Base-by-base conservation (phyloP, 2,329 filamentous ascomycete genomes). In the Mycogone perniciosa region DNA sequence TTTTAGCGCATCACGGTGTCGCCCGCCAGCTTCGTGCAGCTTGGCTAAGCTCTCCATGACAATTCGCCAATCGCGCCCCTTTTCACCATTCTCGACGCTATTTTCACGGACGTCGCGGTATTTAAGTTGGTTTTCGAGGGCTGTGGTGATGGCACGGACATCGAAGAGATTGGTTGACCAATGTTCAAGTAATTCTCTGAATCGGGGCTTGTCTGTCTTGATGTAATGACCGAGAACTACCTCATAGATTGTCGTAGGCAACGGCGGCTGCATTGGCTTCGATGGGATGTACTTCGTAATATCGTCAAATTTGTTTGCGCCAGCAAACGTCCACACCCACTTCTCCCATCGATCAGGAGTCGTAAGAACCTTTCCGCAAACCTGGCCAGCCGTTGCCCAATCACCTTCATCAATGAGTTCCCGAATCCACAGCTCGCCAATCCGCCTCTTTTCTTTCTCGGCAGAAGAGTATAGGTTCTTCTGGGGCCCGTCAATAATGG, bases 341-440 rank as follows among this genome's bases (percentile, higher is more conserved):
- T 95, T 89, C 70, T 97, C 91, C 93, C 93, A 99, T 59, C 86
- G 76, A 44, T 86, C 77, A 1, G 89, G 82, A 1, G 85, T 89
- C 40, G 83, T 83, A 1, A 99, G 75, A 0, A 96, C 91, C 62
- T 85, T 89, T 10, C 86, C 88, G 52, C 90, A 92, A 4, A 95
- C 76, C 60, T 86, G 77, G 1, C 89, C 92, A 5, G 93, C 93
- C 51, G 79, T 74, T 7, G 66, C 65, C 93, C 93, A 99, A 54
- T 92, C 77, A 7, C 81, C 77, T 0, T 80, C 76, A 34, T 84
- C 80, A 33, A 96, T 80, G 33, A 97, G 77, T 60, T 96, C 88
- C 54, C 91, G 84, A 33, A 99, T 77, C 93, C 93, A 99, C 5
- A 95, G 76, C 62, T 97, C 93, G 26, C 93, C 93, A 52, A 99